These are phyloP conservation scores for Moricandia arvensis DNA, from an alignment of 345 rosid genomes.

Conservation along the genomic window DNA sequence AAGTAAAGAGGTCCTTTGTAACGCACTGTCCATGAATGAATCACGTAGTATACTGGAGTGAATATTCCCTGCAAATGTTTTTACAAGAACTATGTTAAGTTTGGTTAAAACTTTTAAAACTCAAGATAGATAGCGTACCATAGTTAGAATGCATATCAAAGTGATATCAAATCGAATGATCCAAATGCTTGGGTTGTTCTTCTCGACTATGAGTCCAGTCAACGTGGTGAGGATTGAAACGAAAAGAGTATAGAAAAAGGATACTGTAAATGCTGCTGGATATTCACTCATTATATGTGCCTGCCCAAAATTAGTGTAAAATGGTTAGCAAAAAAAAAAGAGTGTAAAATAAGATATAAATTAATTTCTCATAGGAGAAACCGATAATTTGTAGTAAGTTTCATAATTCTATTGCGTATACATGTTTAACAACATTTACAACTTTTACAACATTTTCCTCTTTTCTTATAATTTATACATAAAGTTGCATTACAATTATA, in stretches of 20 bases:
- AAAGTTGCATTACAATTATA: neutral
- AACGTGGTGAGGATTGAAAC: constrained; percentile 51
- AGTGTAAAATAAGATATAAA: neutral
- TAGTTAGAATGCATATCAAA: constrained; percentile 58
- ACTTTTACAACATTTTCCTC: too few species aligned
- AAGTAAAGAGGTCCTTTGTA: constrained; percentile 68
- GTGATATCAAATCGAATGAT: constrained; percentile 45
- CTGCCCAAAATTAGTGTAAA: constrained; percentile 37
- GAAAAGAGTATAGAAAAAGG: constrained; percentile 57
- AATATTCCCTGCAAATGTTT: constrained; percentile 50
- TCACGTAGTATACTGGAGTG: constrained; percentile 42
- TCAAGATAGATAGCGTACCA: constrained; percentile 20
- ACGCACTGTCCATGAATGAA: constrained; percentile 55
- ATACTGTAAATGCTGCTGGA: constrained; percentile 69
- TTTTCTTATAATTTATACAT: neutral
- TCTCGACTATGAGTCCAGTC: constrained; percentile 43
- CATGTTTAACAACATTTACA: too few species aligned
- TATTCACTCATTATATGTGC: constrained; percentile 70
- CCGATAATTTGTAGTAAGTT: neutral
- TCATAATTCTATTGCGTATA: neutral
- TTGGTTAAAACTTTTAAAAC: neutral
- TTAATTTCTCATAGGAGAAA: neutral
- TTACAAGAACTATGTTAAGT: neutral
- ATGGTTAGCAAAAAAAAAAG: too few species aligned
- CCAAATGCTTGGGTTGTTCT: constrained; percentile 58